Conservation (phyloP, 306 rosid genomes). For the Quercus wislizeni region DNA sequence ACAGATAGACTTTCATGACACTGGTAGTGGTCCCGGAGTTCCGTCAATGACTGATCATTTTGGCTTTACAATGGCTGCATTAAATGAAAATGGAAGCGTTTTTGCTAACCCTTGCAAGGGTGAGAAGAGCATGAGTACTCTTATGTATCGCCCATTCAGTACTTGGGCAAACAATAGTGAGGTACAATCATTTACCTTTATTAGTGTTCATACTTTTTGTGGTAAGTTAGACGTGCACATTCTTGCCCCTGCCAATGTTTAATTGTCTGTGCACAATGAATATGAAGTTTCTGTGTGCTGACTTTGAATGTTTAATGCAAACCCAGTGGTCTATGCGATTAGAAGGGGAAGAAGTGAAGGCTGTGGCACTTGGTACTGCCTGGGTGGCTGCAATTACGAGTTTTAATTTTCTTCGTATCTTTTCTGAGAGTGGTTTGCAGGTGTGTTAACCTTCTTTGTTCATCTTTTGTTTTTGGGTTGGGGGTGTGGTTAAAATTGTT, state of each 20-base stretch:
- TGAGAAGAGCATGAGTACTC: slow-evolving; percentile 86
- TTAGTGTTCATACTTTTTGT: not conserved
- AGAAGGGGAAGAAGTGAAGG: slow-evolving; percentile 94
- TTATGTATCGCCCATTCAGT: slow-evolving; percentile 93
- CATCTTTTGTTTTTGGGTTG: not conserved
- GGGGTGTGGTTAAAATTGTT: not conserved
- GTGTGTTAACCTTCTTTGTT: slow-evolving; percentile 33
- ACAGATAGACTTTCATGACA: slow-evolving; percentile 96
- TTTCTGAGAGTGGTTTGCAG: slow-evolving; percentile 91
- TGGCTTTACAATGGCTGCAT: slow-evolving; percentile 95
- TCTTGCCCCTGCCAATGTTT: not conserved
- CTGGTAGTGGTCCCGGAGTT: slow-evolving; percentile 83
- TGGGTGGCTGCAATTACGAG: slow-evolving; percentile 96
- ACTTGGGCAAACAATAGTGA: slow-evolving; percentile 95
- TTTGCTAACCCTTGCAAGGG: slow-evolving; percentile 97
- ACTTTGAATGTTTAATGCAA: slow-evolving; percentile 27
- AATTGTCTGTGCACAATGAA: slow-evolving; percentile 3
- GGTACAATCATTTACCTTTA: slow-evolving; percentile 46
- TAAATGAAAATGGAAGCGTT: slow-evolving; percentile 76
- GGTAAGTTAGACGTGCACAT: slow-evolving; percentile 5
- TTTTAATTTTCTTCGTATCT: slow-evolving; percentile 86
- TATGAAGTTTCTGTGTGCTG: slow-evolving; percentile 18
- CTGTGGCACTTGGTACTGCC: slow-evolving; percentile 72
- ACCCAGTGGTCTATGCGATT: slow-evolving; percentile 96
- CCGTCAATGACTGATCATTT: slow-evolving; percentile 98